A percentile compares a stretch with the other conserved stretches of the same genome.
Conservation (phyloP, 495 filamentous ascomycete species). For the Tuber brumale region DNA sequence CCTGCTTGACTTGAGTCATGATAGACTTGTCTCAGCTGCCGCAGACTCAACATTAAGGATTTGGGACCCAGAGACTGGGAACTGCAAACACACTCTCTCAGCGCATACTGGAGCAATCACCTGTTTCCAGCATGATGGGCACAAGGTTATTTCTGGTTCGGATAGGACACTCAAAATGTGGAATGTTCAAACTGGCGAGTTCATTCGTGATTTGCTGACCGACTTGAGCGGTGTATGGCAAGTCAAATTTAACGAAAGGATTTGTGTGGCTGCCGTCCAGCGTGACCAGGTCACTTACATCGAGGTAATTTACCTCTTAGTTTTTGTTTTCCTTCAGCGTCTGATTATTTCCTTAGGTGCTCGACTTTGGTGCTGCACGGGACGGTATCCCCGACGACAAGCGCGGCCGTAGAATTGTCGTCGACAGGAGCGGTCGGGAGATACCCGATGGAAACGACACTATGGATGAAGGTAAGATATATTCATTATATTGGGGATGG, state of each 20-base stretch:
- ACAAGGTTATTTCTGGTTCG: slow-evolving; percentile 93
- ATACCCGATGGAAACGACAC: slow-evolving; percentile 36
- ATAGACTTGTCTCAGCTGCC: slow-evolving; percentile 87
- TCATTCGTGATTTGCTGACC: slow-evolving; percentile 89
- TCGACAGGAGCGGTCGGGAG: slow-evolving; percentile 57
- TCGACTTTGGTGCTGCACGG: slow-evolving; percentile 85
- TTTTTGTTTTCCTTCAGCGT: neutral
- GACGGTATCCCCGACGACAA: slow-evolving; percentile 68
- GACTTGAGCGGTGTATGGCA: slow-evolving; percentile 96
- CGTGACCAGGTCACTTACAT: slow-evolving; percentile 86
- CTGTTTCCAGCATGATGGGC: slow-evolving; percentile 95
- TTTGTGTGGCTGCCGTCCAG: slow-evolving; percentile 96
- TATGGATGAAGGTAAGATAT: slow-evolving; percentile 38
- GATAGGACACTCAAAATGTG: slow-evolving; percentile 98
- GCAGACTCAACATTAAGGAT: slow-evolving; percentile 93
- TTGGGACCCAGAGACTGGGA: slow-evolving; percentile 92
- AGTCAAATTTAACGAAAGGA: slow-evolving; percentile 91
- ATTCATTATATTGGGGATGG: neutral
- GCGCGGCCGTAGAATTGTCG: slow-evolving; percentile 71
- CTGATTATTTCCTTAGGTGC: slow-evolving; percentile 51
- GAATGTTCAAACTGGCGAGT: slow-evolving; percentile 87
- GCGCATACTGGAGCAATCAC: slow-evolving; percentile 97
- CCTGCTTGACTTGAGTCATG: slow-evolving; percentile 76
- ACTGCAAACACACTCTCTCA: slow-evolving; percentile 79
- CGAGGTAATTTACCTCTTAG: slow-evolving; percentile 59